A percentile compares a stretch with the other conserved stretches of the same genome.
Conservation (phyloP, 2,329 filamentous ascomycete species). For the Xylaria sp. region DNA sequence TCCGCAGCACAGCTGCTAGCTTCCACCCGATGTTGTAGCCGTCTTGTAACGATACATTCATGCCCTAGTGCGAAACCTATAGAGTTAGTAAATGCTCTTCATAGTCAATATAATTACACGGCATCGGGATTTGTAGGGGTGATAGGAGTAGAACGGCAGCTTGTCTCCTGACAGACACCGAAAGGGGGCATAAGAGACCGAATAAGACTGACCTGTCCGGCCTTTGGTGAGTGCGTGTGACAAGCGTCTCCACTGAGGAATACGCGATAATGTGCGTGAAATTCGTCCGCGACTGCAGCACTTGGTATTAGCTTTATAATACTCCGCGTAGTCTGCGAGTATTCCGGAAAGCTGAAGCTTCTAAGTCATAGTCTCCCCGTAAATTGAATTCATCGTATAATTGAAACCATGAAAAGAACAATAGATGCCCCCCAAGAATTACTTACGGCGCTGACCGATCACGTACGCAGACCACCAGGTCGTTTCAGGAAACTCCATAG, state of each 20-base stretch:
- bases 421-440: constrained; percentile 48
- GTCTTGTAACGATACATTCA: constrained; percentile 70
- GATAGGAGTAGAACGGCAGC: not conserved
- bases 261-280: constrained; percentile 65
- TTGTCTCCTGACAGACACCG: not conserved
- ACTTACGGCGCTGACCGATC: constrained; percentile 69
- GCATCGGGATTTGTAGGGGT: too few relatives aligned
- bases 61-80: constrained; percentile 52
- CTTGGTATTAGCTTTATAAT: not conserved
- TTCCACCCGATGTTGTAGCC: constrained; percentile 73
- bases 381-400: not conserved
- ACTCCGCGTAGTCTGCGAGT: not conserved
- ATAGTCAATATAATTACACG: not conserved
- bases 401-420: not conserved
- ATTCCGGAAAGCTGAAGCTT: not conserved
- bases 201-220: constrained; percentile 57
- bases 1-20: constrained; percentile 59
- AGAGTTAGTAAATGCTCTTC: not conserved
- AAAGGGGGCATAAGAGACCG: too few relatives aligned
- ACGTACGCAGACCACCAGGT: constrained; percentile 72
- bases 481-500: constrained; percentile 64
- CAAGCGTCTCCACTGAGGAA: constrained; percentile 73
- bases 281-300: constrained; percentile 45
- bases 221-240: constrained; percentile 74
- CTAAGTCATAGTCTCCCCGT: not conserved